A percentile compares a stretch with the other conserved stretches of the same genome.
Conservation (phyloP, 2,329 filamentous ascomycete species). For the Ilyonectria destructans region DNA sequence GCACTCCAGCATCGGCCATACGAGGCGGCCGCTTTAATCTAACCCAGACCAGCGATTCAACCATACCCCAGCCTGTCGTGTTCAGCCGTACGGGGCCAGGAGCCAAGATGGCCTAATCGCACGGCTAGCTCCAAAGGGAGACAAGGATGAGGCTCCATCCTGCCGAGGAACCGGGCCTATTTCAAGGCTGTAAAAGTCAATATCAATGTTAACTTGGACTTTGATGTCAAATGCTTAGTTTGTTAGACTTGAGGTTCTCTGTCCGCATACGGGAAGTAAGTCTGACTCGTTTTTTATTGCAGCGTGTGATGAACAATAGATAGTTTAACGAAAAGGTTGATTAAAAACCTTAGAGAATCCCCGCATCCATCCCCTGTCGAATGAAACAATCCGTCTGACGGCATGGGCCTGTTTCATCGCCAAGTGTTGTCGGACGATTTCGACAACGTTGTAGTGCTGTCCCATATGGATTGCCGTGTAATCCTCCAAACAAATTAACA, state of each 20-base stretch:
- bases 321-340: neutral
- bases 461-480: neutral
- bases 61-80: neutral
- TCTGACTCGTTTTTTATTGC: neutral
- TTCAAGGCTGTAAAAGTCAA: neutral
- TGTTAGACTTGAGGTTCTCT: neutral
- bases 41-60: neutral
- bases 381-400: slow-evolving; percentile 17
- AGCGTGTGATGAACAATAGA: neutral
- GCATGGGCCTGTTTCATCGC: slow-evolving; percentile 6
- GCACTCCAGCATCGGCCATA: slow-evolving; percentile 7
- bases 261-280: neutral
- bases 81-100: slow-evolving; percentile 15
- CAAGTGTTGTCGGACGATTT: slow-evolving; percentile 21
- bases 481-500: neutral
- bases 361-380: slow-evolving; percentile 14
- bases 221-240: neutral
- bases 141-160: neutral
- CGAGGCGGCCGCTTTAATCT: slow-evolving; percentile 22
- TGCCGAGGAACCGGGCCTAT: neutral
- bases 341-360: neutral
- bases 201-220: neutral
- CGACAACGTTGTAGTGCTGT: slow-evolving; percentile 5
- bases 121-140: neutral
- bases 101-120: slow-evolving; percentile 3